phyloP scores from a whole-genome alignment of 495 filamentous ascomycete genomes.

The Neurospora sp. region DNA sequence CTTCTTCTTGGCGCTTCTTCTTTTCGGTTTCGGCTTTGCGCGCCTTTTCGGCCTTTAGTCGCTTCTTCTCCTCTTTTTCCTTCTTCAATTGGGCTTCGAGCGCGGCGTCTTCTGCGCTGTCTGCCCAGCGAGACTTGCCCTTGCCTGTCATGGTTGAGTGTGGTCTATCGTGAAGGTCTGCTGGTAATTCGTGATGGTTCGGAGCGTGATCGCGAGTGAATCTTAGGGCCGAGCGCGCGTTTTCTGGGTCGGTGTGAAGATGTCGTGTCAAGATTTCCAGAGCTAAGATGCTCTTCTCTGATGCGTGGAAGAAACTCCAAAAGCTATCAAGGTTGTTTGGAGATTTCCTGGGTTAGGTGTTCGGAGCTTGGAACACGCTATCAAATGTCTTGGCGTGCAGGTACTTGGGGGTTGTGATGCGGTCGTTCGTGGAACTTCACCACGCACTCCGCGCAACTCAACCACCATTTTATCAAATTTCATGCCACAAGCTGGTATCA shows the following conservation, averaged over 20 bases:
- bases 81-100: slow-evolving; percentile 62
- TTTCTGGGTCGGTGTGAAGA: neutral
- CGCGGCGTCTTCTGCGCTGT: slow-evolving; percentile 65
- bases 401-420: neutral
- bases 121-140: slow-evolving; percentile 76
- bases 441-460: neutral
- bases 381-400: neutral
- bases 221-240: neutral
- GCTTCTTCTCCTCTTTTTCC: slow-evolving; percentile 86
- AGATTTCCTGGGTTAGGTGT: slow-evolving; percentile 12
- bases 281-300: neutral
- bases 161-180: neutral
- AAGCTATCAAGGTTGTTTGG: slow-evolving; percentile 7
- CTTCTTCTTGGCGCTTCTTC: slow-evolving; percentile 25
- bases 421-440: neutral
- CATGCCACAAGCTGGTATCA: neutral
- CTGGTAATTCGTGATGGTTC: neutral
- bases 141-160: slow-evolving; percentile 48
- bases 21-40: slow-evolving; percentile 56
- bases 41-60: slow-evolving; percentile 75
- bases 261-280: neutral
- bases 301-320: neutral
- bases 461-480: neutral
- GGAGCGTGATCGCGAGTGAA: neutral
- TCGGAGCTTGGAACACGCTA: neutral